Conservation (phyloP, 768 basidiomycete species). For the Royoungia palumana region DNA sequence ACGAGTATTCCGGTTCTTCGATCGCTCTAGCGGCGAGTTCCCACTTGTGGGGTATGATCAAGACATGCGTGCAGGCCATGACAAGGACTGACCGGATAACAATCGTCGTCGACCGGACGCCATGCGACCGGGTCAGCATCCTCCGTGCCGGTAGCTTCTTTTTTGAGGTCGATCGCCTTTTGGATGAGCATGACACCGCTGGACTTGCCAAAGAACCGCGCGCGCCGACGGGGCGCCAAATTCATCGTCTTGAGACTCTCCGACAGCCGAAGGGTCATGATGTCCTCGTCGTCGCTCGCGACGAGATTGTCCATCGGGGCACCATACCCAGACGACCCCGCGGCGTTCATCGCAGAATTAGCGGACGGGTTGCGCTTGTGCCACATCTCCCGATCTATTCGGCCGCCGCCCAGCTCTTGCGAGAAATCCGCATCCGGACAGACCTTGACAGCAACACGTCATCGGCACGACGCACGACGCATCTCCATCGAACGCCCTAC, state of each 20-base stretch:
- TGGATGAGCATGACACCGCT: slow-evolving; percentile 42
- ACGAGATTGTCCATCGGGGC: slow-evolving; percentile 19
- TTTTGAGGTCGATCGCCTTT: slow-evolving; percentile 55
- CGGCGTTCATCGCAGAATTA: too few species aligned
- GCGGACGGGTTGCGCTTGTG: slow-evolving; percentile 11
- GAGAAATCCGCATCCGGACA: slow-evolving; percentile 63
- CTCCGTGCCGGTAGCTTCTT: slow-evolving; percentile 46
- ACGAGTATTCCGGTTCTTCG: slow-evolving; percentile 34
- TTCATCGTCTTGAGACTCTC: slow-evolving; percentile 24
- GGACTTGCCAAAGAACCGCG: slow-evolving; percentile 40
- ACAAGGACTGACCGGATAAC: slow-evolving; percentile 21
- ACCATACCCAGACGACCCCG: slow-evolving; percentile 7
- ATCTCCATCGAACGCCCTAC: slow-evolving; percentile 26
- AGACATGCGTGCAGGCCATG: background rate
- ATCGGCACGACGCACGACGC: too few species aligned
- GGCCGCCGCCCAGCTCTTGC: slow-evolving; percentile 48
- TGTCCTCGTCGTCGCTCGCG: slow-evolving; percentile 30
- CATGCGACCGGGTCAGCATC: slow-evolving; percentile 7
- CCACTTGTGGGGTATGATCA: slow-evolving; percentile 20
- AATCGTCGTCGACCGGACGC: background rate
- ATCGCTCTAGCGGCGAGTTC: slow-evolving; percentile 21
- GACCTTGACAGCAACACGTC: slow-evolving; percentile 32
- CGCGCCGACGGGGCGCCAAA: slow-evolving; percentile 1
- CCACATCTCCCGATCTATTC: slow-evolving; percentile 40
- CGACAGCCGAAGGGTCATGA: slow-evolving; percentile 20